Conservation (phyloP, 805 yeast species). For the Myxozyma vanderwaltii region DNA sequence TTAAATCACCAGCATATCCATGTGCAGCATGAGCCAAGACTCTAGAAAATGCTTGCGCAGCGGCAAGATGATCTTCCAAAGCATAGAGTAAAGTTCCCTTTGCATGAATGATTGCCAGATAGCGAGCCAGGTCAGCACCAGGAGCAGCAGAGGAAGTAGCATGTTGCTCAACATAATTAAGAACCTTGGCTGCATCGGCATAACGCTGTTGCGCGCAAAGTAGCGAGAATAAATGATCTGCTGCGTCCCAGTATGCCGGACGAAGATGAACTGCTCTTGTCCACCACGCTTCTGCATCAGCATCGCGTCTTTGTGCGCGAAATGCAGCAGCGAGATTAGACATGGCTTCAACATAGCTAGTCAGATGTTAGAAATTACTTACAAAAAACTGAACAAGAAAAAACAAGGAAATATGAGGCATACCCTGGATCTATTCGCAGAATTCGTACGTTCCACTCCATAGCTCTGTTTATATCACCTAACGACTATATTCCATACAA, state of each 20-base stretch:
- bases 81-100: conserved; percentile 36
- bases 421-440: conserved; percentile 26
- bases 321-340: conserved; percentile 37
- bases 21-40: conserved; percentile 23
- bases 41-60: conserved; percentile 36
- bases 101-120: conserved; percentile 27
- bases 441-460: conserved; percentile 28
- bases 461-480: conserved; percentile 27
- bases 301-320: conserved; percentile 23
- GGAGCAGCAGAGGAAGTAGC: conserved; percentile 13
- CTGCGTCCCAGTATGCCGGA: conserved; percentile 39
- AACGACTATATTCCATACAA: conserved; percentile 14
- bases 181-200: conserved; percentile 30
- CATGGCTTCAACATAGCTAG: conserved; percentile 36
- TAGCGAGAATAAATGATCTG: conserved; percentile 37
- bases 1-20: neutral
- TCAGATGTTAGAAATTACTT: neutral
- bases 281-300: conserved; percentile 38
- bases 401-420: neutral
- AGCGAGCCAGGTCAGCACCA: conserved; percentile 32
- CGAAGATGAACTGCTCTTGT: conserved; percentile 28
- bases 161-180: conserved; percentile 22
- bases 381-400: too few species aligned
- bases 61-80: conserved; percentile 37
- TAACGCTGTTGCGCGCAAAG: conserved; percentile 30